phyloP scores from a whole-genome alignment of 2,329 filamentous ascomycete species.

The Diaporthe sp. region DNA sequence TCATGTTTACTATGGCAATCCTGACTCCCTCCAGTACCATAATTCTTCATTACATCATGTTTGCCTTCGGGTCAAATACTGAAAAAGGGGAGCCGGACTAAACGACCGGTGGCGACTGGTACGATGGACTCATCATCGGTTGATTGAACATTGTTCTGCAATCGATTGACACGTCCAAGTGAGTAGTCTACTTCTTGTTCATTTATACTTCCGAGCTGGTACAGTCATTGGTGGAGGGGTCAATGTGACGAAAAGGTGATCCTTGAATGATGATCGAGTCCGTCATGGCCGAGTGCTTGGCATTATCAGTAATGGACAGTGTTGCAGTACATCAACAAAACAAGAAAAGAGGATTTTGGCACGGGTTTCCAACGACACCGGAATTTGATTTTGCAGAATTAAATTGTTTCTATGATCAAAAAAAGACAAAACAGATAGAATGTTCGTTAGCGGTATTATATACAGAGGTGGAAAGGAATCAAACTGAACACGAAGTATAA shows the following conservation, averaged over 20 bases:
- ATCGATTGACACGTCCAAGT: neutral
- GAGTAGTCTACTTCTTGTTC: too few species aligned
- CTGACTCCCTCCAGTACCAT: too few species aligned
- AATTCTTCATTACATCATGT: neutral
- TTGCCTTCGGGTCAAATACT: neutral
- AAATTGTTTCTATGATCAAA: too few species aligned
- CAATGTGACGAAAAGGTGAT: constrained; percentile 3
- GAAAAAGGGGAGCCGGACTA: neutral
- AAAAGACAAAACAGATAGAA: too few species aligned
- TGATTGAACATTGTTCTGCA: neutral
- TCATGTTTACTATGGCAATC: neutral
- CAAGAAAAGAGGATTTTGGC: neutral
- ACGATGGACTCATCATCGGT: neutral
- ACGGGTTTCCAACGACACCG: too few species aligned
- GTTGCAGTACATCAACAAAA: neutral
- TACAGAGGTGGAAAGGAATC: too few species aligned
- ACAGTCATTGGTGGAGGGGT: neutral
- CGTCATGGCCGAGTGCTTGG: neutral
- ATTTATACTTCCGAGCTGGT: neutral
- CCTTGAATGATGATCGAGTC: neutral
- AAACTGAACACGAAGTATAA: neutral
- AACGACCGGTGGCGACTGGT: neutral
- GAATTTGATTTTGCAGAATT: too few species aligned
- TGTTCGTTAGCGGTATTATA: too few species aligned
- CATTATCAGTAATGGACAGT: neutral